Evolutionary conservation across 2,329 filamentous ascomycete species (phyloP).

Genomic region (Fusarium keratoplasticum): DNA sequence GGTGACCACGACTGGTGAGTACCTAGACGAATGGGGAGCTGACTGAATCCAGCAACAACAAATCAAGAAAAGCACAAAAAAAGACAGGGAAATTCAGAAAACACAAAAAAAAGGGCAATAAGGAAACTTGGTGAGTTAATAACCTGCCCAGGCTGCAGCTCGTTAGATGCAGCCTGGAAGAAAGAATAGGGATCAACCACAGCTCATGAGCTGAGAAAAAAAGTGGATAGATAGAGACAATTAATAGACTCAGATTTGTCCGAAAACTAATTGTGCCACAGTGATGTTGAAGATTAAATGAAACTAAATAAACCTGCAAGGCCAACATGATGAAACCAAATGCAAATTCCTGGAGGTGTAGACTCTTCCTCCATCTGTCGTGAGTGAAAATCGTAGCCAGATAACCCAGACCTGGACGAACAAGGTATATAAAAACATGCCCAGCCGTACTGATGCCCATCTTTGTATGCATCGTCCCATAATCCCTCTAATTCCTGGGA

Average conservation of each 20-base stretch:
- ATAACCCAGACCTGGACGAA: neutral
- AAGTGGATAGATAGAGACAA: neutral
- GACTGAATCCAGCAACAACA: neutral
- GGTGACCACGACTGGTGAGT: neutral
- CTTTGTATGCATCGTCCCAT: neutral
- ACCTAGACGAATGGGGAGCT: neutral
- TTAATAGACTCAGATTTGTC: neutral
- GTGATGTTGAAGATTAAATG: neutral
- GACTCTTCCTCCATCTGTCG: neutral
- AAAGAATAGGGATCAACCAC: neutral
- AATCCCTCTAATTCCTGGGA: conserved; percentile 13
- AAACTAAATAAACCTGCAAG: neutral
- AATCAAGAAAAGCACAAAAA: neutral
- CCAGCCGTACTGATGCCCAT: neutral
- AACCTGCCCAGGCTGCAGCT: neutral
- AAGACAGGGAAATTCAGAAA: neutral
- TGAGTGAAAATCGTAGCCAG: neutral
- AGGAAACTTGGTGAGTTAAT: neutral
- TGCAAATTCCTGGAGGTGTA: neutral
- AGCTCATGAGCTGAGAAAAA: neutral
- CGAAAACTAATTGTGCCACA: neutral
- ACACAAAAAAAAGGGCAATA: neutral
- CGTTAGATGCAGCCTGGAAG: neutral
- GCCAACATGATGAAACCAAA: neutral
- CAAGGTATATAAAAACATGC: neutral